phyloP scores from a whole-genome alignment of 2,329 filamentous ascomycete species.

The Epichloe amarillans region DNA sequence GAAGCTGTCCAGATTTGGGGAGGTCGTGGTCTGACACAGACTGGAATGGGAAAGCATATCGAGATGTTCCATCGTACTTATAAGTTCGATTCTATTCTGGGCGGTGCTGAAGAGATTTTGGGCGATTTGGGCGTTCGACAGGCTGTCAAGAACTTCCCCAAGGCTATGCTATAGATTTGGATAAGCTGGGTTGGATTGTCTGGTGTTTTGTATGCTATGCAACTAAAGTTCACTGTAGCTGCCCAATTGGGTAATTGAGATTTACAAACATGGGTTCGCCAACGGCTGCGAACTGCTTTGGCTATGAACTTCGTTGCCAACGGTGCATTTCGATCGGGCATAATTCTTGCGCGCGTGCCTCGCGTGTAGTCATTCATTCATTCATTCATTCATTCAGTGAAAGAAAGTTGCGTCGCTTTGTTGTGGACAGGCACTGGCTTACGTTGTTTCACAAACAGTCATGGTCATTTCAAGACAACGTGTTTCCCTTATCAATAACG shows the following conservation, averaged over 20 bases:
- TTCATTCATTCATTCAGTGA: too few species aligned
- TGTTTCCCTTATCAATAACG: background rate
- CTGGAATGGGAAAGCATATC: conserved; percentile 69
- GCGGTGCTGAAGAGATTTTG: conserved; percentile 77
- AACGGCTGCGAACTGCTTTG: too few species aligned
- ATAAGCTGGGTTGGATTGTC: background rate
- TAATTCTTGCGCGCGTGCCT: too few species aligned
- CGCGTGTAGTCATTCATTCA: too few species aligned
- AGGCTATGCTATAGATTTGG: conserved; percentile 54
- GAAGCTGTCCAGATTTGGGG: conserved; percentile 79
- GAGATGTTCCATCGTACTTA: conserved; percentile 78
- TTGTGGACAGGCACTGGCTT: too few species aligned
- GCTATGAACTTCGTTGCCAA: background rate
- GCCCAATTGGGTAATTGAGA: background rate
- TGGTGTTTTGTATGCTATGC: background rate
- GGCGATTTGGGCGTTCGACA: conserved; percentile 72
- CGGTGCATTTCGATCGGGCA: background rate
- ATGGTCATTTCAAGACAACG: too few species aligned
- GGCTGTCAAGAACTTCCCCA: conserved; percentile 74
- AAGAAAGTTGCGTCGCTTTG: too few species aligned
- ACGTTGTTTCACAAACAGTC: too few species aligned
- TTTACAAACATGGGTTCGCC: background rate
- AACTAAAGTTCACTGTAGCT: background rate
- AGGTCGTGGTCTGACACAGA: conserved; percentile 65
- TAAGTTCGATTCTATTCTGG: conserved; percentile 68